A percentile compares a stretch with the other conserved stretches of the same genome.
Evolutionary conservation across 1,139 yeast species (phyloP).

Genomic region (Diutina ranongensis): DNA sequence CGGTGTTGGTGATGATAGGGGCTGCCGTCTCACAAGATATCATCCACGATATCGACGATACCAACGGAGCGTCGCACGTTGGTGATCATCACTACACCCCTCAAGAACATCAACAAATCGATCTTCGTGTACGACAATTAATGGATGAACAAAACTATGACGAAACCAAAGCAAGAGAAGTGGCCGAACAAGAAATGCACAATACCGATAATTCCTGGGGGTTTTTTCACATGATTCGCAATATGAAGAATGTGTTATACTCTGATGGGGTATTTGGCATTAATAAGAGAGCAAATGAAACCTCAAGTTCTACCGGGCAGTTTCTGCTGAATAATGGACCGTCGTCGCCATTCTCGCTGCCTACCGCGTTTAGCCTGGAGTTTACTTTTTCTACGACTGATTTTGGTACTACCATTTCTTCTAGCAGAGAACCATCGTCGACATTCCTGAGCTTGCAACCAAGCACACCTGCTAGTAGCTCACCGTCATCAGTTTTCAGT

Average conservation of each 20-base stretch:
- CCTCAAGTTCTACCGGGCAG: neutral
- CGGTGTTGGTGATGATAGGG: neutral
- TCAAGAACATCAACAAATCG: neutral
- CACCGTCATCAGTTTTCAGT: neutral
- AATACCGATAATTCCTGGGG: constrained; percentile 3
- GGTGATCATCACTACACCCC: constrained; percentile 4
- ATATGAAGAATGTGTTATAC: neutral
- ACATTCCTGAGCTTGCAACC: too few species aligned
- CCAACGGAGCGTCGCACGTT: neutral
- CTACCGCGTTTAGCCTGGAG: too few species aligned
- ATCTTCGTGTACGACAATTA: neutral
- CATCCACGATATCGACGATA: neutral
- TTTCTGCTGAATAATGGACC: neutral
- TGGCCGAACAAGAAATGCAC: constrained; percentile 3
- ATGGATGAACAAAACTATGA: neutral
- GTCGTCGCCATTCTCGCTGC: neutral
- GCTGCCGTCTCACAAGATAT: neutral
- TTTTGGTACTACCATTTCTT: too few species aligned
- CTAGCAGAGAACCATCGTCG: too few species aligned
- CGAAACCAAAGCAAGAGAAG: neutral
- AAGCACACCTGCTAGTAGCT: neutral
- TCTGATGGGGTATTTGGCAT: neutral
- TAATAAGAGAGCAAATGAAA: neutral
- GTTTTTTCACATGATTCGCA: constrained; percentile 5
- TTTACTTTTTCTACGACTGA: neutral